Evolutionary conservation across 164 flowering plant genomes (phyloP), one percentile per base, ranked within the genome.

Genomic region (Protea cynaroides): DNA sequence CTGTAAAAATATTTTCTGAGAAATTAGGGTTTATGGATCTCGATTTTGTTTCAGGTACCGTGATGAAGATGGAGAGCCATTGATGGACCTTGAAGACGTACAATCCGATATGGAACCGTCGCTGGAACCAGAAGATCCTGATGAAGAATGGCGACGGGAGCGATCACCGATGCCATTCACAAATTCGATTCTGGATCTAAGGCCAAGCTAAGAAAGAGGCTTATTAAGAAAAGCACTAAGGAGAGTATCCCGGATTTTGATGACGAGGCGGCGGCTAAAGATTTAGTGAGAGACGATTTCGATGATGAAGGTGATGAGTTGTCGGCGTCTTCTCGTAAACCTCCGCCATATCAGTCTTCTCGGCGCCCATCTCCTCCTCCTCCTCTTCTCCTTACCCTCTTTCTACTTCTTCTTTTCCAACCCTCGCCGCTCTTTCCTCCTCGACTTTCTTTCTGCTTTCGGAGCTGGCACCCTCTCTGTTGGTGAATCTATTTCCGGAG

Each of bases 41-140:
- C 38, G 36, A 2, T 58, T 61, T 51, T 47, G 37, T 68, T 53
- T 29, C 82, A 91, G 97, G 74, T 85, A 78, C 69, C 80, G 85
- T 13, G 96, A 92, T 23, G 98, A 92, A 61, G 91, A 92, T 25
- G 98, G 96, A 1, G 98, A 92, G 79, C 82, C 90, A 1, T 75
- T 92, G 81, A 82, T 92, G 91, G 91, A 92, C 63, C 78, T 68
- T 63, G 97, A 86, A 29, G 84, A 85, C n/a, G 46, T 80, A 43
- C 80, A 64, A 25, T 81, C 86, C 8, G 90, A 85, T 58, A 72
- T 71, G 4, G 90, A 83, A n/a, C 72, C 17, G 0, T 74, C 79
- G 13, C 80, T 71, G 1, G 80, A 73, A 12, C 81, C 70, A 43
- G 58, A 60, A 34, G 69, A 43, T 25, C 44, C 60, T 1, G 82